Base-by-base conservation (phyloP, 257 asterid genomes). In the Paulownia fortunei region DNA sequence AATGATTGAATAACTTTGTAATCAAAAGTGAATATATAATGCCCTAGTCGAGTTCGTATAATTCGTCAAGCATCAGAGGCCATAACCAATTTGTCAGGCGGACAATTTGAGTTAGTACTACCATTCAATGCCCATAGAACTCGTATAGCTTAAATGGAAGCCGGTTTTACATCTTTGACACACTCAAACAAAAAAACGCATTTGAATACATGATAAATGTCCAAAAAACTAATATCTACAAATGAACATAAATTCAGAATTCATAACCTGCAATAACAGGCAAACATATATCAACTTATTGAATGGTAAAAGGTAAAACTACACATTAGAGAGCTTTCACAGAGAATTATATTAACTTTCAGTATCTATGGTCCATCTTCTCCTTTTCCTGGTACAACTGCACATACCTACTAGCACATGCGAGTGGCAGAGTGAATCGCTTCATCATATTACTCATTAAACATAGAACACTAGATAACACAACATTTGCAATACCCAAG, bases 291-390 rank as follows among this genome's bases (percentile, higher is more conserved):
- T 9, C 66, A 74, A 18, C 79, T 56, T 74, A 73, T 82, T 76
- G 70, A 60, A 68, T 70, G 62, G 65, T 39, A n/a, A n/a, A n/a
- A n/a, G n/a, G n/a, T n/a, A 34, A 76, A 69, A 61, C 63, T 12
- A 30, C 26, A 81, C 39, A 41, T 32, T 44, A 56, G 16, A 12
- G 74, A 51, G 26, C 30, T 21, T 3, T 2, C 18, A 26, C n/a
- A 30, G 5, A 56, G 13, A 8, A 21, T 18, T 41, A 11, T 19
- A 19, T 3, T 7, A 32, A 60, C 82, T 65, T n/a, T 88, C 83
- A 91, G 82, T 76, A 89, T 89, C 96, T 84, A 81, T 91, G 96
- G 58, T 71, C 84, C 88, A 89, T 83, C 86, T 87, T 91, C 81
- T 91, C 96, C 84, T 86, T 73, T 37, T 91, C 94, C 87, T 16